phyloP scores from a whole-genome alignment of 495 filamentous ascomycete species.

The Podospora anserina region DNA sequence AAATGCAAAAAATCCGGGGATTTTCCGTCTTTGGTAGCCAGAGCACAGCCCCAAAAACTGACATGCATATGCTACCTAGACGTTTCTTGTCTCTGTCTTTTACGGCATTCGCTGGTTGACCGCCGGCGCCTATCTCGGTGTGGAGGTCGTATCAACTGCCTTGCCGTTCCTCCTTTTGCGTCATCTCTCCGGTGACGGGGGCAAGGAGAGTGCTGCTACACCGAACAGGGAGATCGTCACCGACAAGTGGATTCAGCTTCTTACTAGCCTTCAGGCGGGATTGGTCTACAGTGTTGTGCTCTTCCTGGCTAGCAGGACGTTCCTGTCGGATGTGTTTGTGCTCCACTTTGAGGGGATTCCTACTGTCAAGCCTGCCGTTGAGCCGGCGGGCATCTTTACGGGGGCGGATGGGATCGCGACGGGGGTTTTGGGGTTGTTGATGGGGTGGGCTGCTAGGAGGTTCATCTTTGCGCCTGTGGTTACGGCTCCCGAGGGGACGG shows the following conservation, averaged over 20 bases:
- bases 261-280: constrained; percentile 62
- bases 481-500: constrained; percentile 40
- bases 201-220: constrained; percentile 43
- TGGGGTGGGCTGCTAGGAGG: constrained; percentile 64
- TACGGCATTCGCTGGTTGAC: constrained; percentile 63
- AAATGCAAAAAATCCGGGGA: constrained; percentile 13
- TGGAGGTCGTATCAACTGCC: constrained; percentile 63
- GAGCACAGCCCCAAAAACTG: constrained; percentile 19
- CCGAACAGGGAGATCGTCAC: constrained; percentile 68
- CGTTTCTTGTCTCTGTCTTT: constrained; percentile 68
- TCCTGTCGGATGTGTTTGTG: constrained; percentile 64
- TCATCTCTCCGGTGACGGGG: constrained; percentile 55
- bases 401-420: constrained; percentile 53
- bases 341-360: constrained; percentile 66
- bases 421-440: constrained; percentile 32
- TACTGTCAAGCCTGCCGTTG: constrained; percentile 60
- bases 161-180: constrained; percentile 71
- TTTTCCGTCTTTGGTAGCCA: constrained; percentile 5
- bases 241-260: constrained; percentile 58
- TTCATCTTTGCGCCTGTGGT: constrained; percentile 75
- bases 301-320: constrained; percentile 59
- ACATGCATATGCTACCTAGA: constrained; percentile 33
- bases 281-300: constrained; percentile 65
- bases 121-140: constrained; percentile 52
- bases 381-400: constrained; percentile 46